These are phyloP conservation scores for Quercus bicolor DNA, from an alignment of 306 rosid genomes.

Conservation along the genomic window DNA sequence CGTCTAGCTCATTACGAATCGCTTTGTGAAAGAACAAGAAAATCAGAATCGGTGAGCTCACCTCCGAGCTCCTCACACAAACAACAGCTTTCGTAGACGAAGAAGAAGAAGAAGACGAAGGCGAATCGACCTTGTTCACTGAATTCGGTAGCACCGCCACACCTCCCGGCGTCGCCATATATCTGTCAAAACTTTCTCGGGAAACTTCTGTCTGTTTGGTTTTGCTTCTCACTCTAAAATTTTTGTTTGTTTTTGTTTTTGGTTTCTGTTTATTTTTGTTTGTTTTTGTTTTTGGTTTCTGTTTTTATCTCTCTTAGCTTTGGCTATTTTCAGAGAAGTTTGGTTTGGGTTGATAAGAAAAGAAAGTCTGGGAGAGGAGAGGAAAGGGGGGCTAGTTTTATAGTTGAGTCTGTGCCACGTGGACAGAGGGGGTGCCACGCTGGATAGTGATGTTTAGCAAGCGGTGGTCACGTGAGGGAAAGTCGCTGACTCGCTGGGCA, in stretches of 20 bases:
- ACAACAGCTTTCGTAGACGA: constrained; percentile 16
- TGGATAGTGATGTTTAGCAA: constrained; percentile 27
- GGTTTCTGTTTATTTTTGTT: not conserved
- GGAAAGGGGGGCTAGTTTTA: not conserved
- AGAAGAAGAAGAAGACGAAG: constrained; percentile 42
- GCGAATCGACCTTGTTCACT: constrained; percentile 55
- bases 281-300: not conserved
- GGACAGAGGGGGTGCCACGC: constrained; percentile 24
- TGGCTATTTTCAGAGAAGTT: not conserved
- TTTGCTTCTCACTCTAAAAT: constrained; percentile 27
- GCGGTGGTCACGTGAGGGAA: constrained; percentile 19
- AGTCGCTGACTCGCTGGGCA: too few relatives aligned
- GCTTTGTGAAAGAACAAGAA: constrained; percentile 87
- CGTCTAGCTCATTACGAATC: constrained; percentile 87
- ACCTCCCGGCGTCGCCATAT: constrained; percentile 89
- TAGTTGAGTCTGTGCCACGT: constrained; percentile 39
- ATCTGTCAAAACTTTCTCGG: constrained; percentile 5
- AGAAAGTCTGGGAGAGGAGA: constrained; percentile 11
- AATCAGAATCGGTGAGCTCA: constrained; percentile 81
- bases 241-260: not conserved
- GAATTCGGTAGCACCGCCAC: constrained; percentile 70
- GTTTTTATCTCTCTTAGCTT: not conserved
- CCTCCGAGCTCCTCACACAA: constrained; percentile 43
- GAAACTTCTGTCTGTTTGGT: not conserved
- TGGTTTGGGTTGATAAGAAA: not conserved